Evolutionary conservation across 1,139 yeast genomes (phyloP), one percentile per base, ranked within the genome.

Genomic region (Lipomyces yarrowii): DNA sequence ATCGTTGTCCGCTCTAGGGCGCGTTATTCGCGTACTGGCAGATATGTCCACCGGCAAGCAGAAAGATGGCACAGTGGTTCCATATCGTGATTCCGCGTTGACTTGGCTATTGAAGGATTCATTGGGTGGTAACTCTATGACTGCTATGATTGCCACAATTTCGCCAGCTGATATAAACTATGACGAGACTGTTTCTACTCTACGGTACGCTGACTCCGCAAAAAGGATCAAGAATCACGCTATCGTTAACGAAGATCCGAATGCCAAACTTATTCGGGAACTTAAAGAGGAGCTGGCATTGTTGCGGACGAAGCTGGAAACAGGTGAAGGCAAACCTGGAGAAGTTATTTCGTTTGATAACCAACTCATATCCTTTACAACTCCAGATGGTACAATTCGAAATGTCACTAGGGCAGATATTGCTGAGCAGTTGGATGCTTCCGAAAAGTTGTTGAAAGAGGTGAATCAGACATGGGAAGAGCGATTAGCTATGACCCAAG

Each of bases 181-280:
- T 73, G 94, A 89, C 30, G 96, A 90, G 72, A 87, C 91, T 0
- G 77, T 85, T 69, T 89, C 90, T 56, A 90, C 96, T 0, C 78
- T 90, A 65, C 81, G 91, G 67, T 90, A 90, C 74, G 96, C 96
- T 0, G 87, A 86, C 55, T 86, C 88, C 67, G 94, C 91, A 2
- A 89, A 89, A 74, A 82, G 82, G 71, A 89, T 90, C 71, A 83
- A 83, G 68, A 88, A 70, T 46, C 71, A 67, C 51, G 74, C 74
- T 21, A 67, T 71, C 33, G 71, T 70, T 42, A 71, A 71, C 33
- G 74, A 73, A 56, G 73, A 71, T 62, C 74, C 76, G 21, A 73
- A 71, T 60, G 74, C 75, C 13, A 73, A 70, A 61, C 67, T 75
- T 21, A 72, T 75, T 10, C 63, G 77, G 15, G 75, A 74, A 59